phyloP scores from a whole-genome alignment of 2,329 filamentous ascomycete genomes.

The Colletotrichum nymphaeae region DNA sequence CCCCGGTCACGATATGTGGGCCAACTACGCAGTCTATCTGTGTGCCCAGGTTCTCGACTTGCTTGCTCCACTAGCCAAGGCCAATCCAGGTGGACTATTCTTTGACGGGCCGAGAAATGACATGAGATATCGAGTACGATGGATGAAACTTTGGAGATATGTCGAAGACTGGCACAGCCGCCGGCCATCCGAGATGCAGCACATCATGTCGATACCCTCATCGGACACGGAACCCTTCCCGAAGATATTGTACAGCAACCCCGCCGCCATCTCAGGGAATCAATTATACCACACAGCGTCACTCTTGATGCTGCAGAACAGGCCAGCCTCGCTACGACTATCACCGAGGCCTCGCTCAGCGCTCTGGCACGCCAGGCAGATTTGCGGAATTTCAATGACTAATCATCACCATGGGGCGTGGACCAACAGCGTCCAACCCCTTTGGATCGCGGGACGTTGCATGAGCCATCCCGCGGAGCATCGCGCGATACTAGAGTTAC shows the following conservation, averaged over 20 bases:
- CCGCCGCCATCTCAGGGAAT: constrained; percentile 67
- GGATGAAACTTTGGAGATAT: constrained; percentile 61
- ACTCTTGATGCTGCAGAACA: constrained; percentile 60
- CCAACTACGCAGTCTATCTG: constrained; percentile 69
- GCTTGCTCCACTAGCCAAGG: constrained; percentile 44
- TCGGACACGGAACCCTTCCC: constrained; percentile 57
- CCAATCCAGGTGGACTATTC: constrained; percentile 54
- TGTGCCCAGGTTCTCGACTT: constrained; percentile 61
- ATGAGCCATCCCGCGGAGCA: constrained; percentile 63
- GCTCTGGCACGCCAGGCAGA: constrained; percentile 66
- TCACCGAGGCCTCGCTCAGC: constrained; percentile 48
- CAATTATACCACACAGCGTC: constrained; percentile 68
- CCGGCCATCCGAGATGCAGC: constrained; percentile 58
- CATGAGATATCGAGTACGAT: constrained; percentile 44
- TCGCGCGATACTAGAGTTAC: constrained; percentile 52
- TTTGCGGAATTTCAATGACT: constrained; percentile 67
- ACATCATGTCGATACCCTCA: constrained; percentile 52
- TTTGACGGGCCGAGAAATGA: constrained; percentile 36
- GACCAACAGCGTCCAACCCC: constrained; percentile 68
- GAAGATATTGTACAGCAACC: constrained; percentile 62
- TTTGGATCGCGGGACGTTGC: constrained; percentile 66
- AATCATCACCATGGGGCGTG: constrained; percentile 67
- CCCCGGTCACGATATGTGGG: constrained; percentile 62
- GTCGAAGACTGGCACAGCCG: constrained; percentile 60
- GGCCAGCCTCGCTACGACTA: constrained; percentile 43